Percentiles rank a stretch among this genome's conserved stretches.
phyloP scores from a whole-genome alignment of 208 protist species.

The Leishmania turanica region DNA sequence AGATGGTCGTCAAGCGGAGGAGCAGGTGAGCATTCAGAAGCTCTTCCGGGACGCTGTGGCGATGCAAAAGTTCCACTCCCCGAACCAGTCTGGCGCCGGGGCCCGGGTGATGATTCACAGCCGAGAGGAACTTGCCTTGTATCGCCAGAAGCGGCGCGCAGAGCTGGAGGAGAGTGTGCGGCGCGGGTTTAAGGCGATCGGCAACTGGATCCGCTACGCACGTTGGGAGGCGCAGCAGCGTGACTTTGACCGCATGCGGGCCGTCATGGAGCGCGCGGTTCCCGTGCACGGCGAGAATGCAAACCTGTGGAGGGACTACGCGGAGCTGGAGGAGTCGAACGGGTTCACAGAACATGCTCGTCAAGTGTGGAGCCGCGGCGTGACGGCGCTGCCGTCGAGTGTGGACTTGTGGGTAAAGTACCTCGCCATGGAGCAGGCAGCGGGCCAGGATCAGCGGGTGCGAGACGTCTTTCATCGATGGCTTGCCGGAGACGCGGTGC shows the following conservation, averaged over 20 bases:
- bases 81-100: conserved; percentile 39
- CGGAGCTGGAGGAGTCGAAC: conserved; percentile 98
- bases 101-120: conserved; percentile 96
- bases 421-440: conserved; percentile 96
- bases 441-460: conserved; percentile 87
- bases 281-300: conserved; percentile 90
- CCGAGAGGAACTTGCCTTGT: conserved; percentile 94
- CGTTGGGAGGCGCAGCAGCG: conserved; percentile 97
- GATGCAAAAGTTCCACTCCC: conserved; percentile 84
- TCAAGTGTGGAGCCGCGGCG: conserved; percentile 97
- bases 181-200: conserved; percentile 71
- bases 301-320: conserved; percentile 97
- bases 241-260: conserved; percentile 95
- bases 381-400: conserved; percentile 94
- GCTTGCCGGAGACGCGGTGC: conserved; percentile 72
- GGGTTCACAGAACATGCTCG: conserved; percentile 97
- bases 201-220: conserved; percentile 97
- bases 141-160: conserved; percentile 93
- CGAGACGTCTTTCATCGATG: conserved; percentile 97
- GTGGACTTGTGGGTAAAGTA: conserved; percentile 98
- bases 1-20: conserved; percentile 63
- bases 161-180: conserved; percentile 96
- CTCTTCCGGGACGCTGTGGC: conserved; percentile 97
- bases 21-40: conserved; percentile 98
- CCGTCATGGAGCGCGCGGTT: conserved; percentile 95